Conservation (phyloP, 768 basidiomycete species). For the Candolleomyces aberdarensis region DNA sequence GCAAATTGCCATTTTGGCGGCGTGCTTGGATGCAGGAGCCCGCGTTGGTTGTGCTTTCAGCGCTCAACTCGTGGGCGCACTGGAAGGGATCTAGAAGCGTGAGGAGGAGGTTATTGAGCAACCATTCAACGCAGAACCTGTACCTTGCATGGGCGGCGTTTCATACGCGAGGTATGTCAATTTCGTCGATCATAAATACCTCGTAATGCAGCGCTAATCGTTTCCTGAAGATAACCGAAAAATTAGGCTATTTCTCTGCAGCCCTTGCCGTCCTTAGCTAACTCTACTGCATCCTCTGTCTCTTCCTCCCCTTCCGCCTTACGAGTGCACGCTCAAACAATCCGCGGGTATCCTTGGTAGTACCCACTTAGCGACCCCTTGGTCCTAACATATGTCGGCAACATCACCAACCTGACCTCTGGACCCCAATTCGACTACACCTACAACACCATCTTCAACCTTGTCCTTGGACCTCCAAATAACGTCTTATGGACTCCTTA, state of each 20-base stretch:
- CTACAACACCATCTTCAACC: no score
- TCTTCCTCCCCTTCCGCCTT: no score
- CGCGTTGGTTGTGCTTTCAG: constrained; percentile 83
- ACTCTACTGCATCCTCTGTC: no score
- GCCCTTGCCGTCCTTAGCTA: no score
- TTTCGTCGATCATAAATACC: no score
- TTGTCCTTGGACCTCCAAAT: constrained; percentile 34
- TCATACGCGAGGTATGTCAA: not conserved
- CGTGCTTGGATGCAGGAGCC: constrained; percentile 91
- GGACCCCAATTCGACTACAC: not conserved
- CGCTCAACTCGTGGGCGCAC: constrained; percentile 83
- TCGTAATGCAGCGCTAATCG: no score
- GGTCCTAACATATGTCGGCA: no score
- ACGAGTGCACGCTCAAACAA: no score
- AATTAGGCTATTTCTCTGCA: no score
- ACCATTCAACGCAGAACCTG: constrained; percentile 67
- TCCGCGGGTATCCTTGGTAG: not conserved
- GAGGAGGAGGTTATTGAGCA: constrained; percentile 39
- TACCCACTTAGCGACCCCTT: constrained; percentile 6
- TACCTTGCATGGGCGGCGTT: constrained; percentile 65
- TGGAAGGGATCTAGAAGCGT: constrained; percentile 53
- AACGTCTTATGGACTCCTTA: no score
- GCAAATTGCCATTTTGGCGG: constrained; percentile 63
- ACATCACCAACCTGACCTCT: no score
- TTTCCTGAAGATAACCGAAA: not conserved